These are phyloP conservation scores for Starmerella potacharoeniae DNA, from an alignment of 805 yeast genomes.

Conservation along the genomic window DNA sequence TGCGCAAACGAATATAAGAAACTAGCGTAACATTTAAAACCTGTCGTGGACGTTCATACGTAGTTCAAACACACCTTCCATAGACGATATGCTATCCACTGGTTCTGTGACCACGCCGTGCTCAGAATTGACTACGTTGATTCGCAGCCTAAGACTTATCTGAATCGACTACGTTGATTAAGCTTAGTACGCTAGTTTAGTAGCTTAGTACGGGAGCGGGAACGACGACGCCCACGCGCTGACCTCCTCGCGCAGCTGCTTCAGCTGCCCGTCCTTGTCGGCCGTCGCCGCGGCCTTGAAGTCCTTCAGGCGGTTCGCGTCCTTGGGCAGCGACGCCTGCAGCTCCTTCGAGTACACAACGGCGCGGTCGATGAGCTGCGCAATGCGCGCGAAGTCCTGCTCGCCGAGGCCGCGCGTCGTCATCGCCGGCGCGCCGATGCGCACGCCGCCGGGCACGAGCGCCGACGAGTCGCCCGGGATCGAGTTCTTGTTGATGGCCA, in stretches of 20 bases:
- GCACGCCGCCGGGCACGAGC: constrained; percentile 90
- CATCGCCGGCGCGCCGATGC: constrained; percentile 99
- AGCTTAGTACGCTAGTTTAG: too few relatives aligned
- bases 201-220: constrained; percentile 32
- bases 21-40: too few relatives aligned
- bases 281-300: constrained; percentile 68
- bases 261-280: constrained; percentile 58
- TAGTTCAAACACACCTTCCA: too few relatives aligned
- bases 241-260: constrained; percentile 62
- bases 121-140: too few relatives aligned
- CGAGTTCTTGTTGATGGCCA: constrained; percentile 94
- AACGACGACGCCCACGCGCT: constrained; percentile 63
- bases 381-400: constrained; percentile 72
- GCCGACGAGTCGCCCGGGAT: constrained; percentile 98
- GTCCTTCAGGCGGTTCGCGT: constrained; percentile 86
- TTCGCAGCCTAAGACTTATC: neutral
- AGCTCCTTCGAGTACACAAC: constrained; percentile 62
- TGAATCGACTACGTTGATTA: neutral
- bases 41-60: too few relatives aligned
- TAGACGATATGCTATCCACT: too few relatives aligned
- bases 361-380: constrained; percentile 66
- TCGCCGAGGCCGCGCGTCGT: constrained; percentile 92
- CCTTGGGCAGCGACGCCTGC: constrained; percentile 74
- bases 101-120: too few relatives aligned
- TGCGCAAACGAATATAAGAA: too few relatives aligned